Conservation (phyloP, 1,139 yeast species). For the Eremothecium gossypii region DNA sequence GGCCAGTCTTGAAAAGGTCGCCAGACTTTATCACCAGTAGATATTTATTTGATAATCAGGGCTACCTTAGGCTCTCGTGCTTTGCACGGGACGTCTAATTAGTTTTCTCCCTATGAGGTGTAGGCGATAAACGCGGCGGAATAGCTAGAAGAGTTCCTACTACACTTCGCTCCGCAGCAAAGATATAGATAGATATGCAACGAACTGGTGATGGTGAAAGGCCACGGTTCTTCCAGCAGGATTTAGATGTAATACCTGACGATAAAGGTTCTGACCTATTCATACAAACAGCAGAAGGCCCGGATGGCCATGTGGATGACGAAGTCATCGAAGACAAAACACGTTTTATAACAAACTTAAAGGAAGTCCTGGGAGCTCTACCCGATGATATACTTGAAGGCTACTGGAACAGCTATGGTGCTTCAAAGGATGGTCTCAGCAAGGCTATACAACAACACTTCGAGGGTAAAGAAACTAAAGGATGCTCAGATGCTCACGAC, state of each 20-base stretch:
- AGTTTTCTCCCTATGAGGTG: no score
- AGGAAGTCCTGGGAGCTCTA: neutral
- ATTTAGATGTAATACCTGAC: conserved; percentile 12
- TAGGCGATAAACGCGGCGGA: no score
- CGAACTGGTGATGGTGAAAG: neutral
- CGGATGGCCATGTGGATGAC: neutral
- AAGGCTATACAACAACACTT: conserved; percentile 15
- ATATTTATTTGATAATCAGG: no score
- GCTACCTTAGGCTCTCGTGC: no score
- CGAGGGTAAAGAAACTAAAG: conserved; percentile 6
- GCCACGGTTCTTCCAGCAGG: conserved; percentile 47
- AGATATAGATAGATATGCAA: neutral
- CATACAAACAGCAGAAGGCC: conserved; percentile 1
- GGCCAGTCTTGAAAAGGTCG: no score
- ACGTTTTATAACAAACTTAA: neutral
- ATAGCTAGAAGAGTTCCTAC: neutral
- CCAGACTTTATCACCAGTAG: no score
- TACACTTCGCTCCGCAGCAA: neutral
- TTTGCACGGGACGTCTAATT: no score
- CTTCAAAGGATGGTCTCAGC: conserved; percentile 11
- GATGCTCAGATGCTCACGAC: neutral
- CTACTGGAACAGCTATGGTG: conserved; percentile 8
- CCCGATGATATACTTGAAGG: neutral
- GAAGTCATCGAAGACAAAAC: neutral
- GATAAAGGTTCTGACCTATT: conserved; percentile 12